Conservation (phyloP, 805 yeast genomes). For the Yamadazyma nakazawae region DNA sequence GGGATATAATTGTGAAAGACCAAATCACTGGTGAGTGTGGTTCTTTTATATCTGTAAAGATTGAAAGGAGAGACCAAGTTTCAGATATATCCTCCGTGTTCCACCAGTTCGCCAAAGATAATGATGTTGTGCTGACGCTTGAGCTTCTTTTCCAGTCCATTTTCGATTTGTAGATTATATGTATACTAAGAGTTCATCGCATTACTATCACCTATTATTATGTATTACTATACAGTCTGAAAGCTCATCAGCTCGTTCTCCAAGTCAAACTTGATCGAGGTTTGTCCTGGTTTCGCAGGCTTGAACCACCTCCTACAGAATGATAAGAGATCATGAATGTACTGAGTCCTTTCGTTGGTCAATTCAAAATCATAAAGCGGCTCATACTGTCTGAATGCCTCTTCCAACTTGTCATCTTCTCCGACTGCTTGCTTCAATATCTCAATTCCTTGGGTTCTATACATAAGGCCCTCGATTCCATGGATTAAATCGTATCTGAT, state of each 20-base stretch:
- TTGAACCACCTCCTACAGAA: conserved; percentile 4
- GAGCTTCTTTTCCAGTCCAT: conserved; percentile 20
- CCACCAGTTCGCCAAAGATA: conserved; percentile 18
- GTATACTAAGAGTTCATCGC: background rate
- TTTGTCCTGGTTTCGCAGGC: background rate
- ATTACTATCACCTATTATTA: background rate
- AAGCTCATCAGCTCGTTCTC: conserved; percentile 19
- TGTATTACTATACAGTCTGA: background rate
- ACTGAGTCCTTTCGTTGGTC: conserved; percentile 29
- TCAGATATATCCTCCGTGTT: conserved; percentile 16
- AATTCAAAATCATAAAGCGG: conserved; percentile 34
- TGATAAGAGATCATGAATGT: conserved; percentile 8
- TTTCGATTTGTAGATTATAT: conserved; percentile 12
- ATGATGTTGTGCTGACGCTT: conserved; percentile 26
- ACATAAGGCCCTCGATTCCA: conserved; percentile 36
- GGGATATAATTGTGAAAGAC: conserved; percentile 25
- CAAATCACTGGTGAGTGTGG: conserved; percentile 23
- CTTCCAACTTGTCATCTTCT: background rate
- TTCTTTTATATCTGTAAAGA: conserved; percentile 10
- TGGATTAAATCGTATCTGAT: conserved; percentile 34
- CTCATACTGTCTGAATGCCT: conserved; percentile 1
- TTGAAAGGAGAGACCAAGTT: conserved; percentile 1
- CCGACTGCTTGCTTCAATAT: background rate
- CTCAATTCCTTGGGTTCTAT: conserved; percentile 20
- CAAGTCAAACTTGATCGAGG: conserved; percentile 24